Evolutionary conservation across 2,329 filamentous ascomycete genomes (phyloP).

Genomic region (Hypoxylon sp.): DNA sequence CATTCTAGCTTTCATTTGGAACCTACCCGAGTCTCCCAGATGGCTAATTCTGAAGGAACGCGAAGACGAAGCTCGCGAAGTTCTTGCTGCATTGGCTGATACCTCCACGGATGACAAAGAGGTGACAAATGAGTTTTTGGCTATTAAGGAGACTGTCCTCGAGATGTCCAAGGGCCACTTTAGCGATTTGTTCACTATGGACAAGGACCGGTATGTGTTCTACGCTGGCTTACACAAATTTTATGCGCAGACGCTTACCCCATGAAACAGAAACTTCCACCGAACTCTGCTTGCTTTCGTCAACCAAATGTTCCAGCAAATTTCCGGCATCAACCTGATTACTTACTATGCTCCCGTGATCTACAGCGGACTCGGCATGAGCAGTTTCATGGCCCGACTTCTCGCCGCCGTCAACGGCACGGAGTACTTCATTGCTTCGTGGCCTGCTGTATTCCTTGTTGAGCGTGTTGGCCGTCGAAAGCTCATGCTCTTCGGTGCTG

Average conservation of each 20-base stretch:
- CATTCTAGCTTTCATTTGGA: slow-evolving; percentile 67
- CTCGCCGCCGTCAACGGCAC: slow-evolving; percentile 67
- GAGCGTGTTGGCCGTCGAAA: slow-evolving; percentile 77
- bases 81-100: slow-evolving; percentile 61
- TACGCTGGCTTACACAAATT: background rate
- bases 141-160: slow-evolving; percentile 75
- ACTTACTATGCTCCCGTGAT: slow-evolving; percentile 66
- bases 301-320: slow-evolving; percentile 72
- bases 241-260: slow-evolving; percentile 31
- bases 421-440: slow-evolving; percentile 69
- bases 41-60: slow-evolving; percentile 63
- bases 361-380: slow-evolving; percentile 66
- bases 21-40: slow-evolving; percentile 67
- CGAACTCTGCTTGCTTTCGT: slow-evolving; percentile 69
- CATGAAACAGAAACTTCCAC: slow-evolving; percentile 62
- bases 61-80: slow-evolving; percentile 61
- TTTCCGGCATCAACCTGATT: slow-evolving; percentile 61
- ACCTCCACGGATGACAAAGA: slow-evolving; percentile 64
- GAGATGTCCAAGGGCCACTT: slow-evolving; percentile 71
- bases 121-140: slow-evolving; percentile 67
- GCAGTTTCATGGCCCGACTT: slow-evolving; percentile 70
- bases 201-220: slow-evolving; percentile 61
- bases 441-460: slow-evolving; percentile 73
- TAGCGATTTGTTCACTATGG: slow-evolving; percentile 71
- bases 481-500: slow-evolving; percentile 79